phyloP scores from a whole-genome alignment of 148 eudicot genomes.

The Beta vulgaris region DNA sequence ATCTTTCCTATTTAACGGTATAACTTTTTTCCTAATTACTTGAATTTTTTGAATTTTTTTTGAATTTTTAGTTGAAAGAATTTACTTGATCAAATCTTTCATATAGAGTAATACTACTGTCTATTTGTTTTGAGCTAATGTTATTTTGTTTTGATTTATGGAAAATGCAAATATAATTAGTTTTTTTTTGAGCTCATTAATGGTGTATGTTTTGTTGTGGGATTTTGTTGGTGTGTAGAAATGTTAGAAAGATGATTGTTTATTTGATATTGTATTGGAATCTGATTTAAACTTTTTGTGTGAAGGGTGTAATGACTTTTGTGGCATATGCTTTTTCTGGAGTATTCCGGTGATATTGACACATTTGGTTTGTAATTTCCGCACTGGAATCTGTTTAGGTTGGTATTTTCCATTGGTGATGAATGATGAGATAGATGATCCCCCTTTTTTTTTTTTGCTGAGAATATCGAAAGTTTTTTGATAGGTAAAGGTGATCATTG shows the following conservation, averaged over 20 bases:
- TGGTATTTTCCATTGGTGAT: constrained; percentile 12
- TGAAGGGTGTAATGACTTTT: constrained; percentile 13
- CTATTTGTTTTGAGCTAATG: not conserved
- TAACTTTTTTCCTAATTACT: too few relatives aligned
- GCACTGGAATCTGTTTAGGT: constrained; percentile 17
- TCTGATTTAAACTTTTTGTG: constrained; percentile 5
- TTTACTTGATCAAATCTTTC: too few relatives aligned
- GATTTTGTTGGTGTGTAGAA: too few relatives aligned
- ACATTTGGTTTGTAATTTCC: constrained; percentile 13
- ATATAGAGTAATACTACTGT: too few relatives aligned
- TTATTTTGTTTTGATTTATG: too few relatives aligned
- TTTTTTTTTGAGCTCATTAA: too few relatives aligned
- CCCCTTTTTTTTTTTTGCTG: not conserved
- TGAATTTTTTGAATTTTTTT: not conserved
- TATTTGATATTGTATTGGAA: not conserved
- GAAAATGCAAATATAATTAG: too few relatives aligned
- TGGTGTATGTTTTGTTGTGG: too few relatives aligned
- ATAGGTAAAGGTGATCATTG: constrained; percentile 10
- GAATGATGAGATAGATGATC: constrained; percentile 1
- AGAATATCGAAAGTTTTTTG: constrained; percentile 6
- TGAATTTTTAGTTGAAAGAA: too few relatives aligned
- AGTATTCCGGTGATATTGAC: constrained; percentile 18
- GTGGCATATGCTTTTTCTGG: constrained; percentile 16
- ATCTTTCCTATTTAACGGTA: constrained; percentile 96
- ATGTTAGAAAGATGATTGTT: constrained; percentile 1